Base-by-base conservation (phyloP, 2,329 filamentous ascomycete genomes). In the Akanthomyces dipterigenus region DNA sequence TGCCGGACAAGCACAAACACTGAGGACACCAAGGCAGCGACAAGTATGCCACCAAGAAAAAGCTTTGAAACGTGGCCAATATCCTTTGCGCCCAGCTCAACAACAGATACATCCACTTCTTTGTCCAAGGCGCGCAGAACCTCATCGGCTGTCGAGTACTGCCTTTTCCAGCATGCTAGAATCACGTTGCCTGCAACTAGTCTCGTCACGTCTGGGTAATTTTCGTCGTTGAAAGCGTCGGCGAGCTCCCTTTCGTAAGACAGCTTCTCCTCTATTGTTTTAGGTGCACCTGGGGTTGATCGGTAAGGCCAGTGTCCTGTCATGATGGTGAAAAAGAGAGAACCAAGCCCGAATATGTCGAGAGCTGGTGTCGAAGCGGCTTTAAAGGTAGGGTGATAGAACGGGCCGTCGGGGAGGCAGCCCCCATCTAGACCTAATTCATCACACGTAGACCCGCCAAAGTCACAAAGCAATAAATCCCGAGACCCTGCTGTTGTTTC, bases 401-500 rank as follows among this genome's bases (percentile, higher is more conserved):
- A 71, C 7, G 64, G 65, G 31, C 62, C 64, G 45, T 70, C 67
- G 2, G 70, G 70, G n/a, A 72, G 65, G 55, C 63, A 62, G n/a
- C 60, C 51, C 46, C 66, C 67, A 60, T 71, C 67, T 22, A 71
- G 62, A 43, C 64, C 67, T 3, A 70, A 64, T 26, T 70, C 67
- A 40, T 69, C 69, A 63, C 67, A 72, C 54, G 63, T 66, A 8
- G 69, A 70, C 31, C 71, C 70, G 46, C 71, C 68, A 67, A 72
- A 73, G 63, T 73, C 71, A 64, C 67, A 71, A 55, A 74, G 68
- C 64, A 64, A 65, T 46, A 74, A 59, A 65, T 72, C 66, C 45
- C 68, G 64, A 53, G 66, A 65, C 40, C 61, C 62, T 38, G 58
- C 28, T 22, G 54, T 55, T 31, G 64, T 67, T 38, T 61, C 64